Percentiles rank a stretch among this genome's conserved stretches.
Evolutionary conservation across 257 asterid genomes (phyloP).

Genomic region (Penstemon barbatus): DNA sequence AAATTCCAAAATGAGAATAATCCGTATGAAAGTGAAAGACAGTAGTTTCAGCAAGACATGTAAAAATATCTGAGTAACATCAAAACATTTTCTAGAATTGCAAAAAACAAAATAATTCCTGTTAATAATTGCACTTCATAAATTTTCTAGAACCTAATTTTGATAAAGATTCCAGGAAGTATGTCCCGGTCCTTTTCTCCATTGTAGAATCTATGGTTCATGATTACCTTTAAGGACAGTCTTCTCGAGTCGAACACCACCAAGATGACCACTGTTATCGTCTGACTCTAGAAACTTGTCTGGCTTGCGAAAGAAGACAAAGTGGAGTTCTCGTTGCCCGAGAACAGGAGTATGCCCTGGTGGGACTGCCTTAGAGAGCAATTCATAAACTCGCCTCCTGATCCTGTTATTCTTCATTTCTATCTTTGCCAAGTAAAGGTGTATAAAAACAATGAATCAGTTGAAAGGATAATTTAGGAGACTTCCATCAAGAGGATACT

Average conservation of each 20-base stretch:
- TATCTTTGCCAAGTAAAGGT: conserved; percentile 57
- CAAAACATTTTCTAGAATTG: conserved; percentile 7
- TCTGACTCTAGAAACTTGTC: conserved; percentile 65
- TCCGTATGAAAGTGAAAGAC: conserved; percentile 3
- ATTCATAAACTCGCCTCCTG: conserved; percentile 79
- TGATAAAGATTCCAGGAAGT: background rate
- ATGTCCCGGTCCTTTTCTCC: background rate
- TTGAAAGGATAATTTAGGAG: background rate
- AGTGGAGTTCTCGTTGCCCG: conserved; percentile 75
- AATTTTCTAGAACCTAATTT: background rate
- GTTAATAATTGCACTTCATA: background rate
- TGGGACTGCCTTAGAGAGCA: conserved; percentile 73
- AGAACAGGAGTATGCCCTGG: conserved; percentile 39
- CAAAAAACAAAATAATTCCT: background rate
- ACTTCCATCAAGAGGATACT: conserved; percentile 2
- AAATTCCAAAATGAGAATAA: conserved; percentile 6
- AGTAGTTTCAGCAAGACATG: background rate
- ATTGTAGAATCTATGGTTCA: background rate
- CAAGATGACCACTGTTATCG: conserved; percentile 49
- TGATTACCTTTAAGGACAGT: conserved; percentile 65
- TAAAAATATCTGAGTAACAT: background rate
- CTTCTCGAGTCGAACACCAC: conserved; percentile 74
- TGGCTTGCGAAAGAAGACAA: conserved; percentile 83
- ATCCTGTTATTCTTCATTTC: conserved; percentile 81
- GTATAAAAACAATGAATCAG: conserved; percentile 28